These are phyloP conservation scores for Pichia californica DNA, from an alignment of 805 yeast species.

Conservation along the genomic window DNA sequence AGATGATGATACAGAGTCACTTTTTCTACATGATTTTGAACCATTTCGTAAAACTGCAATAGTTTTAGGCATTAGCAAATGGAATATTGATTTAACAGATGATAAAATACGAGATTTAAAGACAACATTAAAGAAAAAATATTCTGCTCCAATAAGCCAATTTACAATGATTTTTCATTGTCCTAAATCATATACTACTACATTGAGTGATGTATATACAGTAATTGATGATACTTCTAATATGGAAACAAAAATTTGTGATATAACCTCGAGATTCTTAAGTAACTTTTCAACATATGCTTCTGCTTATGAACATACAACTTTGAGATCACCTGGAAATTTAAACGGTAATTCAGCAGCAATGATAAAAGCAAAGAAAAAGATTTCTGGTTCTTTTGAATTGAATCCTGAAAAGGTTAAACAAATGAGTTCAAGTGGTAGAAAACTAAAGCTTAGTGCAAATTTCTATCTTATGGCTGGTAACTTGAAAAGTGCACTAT, in stretches of 20 bases:
- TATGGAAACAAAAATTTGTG: conserved; percentile 66
- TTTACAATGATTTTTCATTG: conserved; percentile 49
- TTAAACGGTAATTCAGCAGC: conserved; percentile 13
- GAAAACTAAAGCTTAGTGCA: conserved; percentile 71
- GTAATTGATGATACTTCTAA: conserved; percentile 20
- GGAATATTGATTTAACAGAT: conserved; percentile 21
- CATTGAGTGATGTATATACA: conserved; percentile 11
- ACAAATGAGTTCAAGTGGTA: conserved; percentile 49
- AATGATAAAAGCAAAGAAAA: conserved; percentile 22
- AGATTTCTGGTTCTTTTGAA: conserved; percentile 27
- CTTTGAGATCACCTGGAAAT: conserved; percentile 76
- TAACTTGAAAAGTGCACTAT: conserved; percentile 60
- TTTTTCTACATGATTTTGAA: conserved; percentile 80
- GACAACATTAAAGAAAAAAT: conserved; percentile 35
- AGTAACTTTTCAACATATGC: conserved; percentile 61
- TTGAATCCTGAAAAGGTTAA: conserved; percentile 29
- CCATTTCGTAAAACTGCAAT: conserved; percentile 77
- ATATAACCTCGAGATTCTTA: conserved; percentile 58
- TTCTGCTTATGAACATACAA: conserved; percentile 68
- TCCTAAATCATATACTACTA: conserved; percentile 21
- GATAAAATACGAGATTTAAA: conserved; percentile 26
- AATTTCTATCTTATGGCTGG: conserved; percentile 79
- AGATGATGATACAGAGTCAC: conserved; percentile 38
- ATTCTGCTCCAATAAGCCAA: conserved; percentile 51
- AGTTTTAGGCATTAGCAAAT: conserved; percentile 41